Base-by-base conservation (phyloP, 148 eudicot genomes). In the Simmondsia chinensis region DNA sequence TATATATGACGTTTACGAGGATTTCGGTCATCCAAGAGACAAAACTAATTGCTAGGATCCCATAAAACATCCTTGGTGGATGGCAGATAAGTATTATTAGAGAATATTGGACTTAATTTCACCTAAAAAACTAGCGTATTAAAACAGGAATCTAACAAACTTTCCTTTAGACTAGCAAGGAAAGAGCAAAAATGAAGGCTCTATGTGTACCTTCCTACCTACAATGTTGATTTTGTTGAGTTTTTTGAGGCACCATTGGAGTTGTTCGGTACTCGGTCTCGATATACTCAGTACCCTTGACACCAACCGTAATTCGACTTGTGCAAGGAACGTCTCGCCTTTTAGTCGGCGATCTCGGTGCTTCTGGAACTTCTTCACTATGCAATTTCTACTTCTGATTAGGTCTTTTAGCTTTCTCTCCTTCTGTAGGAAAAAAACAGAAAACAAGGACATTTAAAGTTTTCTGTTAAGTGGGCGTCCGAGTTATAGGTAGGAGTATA, bases 321-420 rank as follows among this genome's bases (percentile, higher is more conserved):
- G 95, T 2, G 83, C 82, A 7, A 66, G 25, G 16, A 76, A 39
- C 31, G 67, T 25, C 6, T 61, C 73, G 9, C 49, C 63, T 21
- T 50, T 60, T 34, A 60, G 25, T 13, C 55, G 32, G 2, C 42
- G 51, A 37, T 69, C 74, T 35, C 61, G 76, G 16, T 70, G 78
- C 43, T 74, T 85, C 42, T 79, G 80, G 45, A 85, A 76, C 75
- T 72, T 91, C 68, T 69, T 85, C 28, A 85, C 83, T 62, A 91
- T 42, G 68, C 95, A 85, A 16, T 76, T 91, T 26, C 84, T 64
- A 28, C 85, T 85, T 66, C 69, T 82, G 37, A 68, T 18, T 33
- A 79, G 33, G 30, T 81, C 97, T 50, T 72, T 82, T 2, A 91
- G 64, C 74, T 63, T 82, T 35, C 68, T 85, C 63, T 79, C 95